These are phyloP conservation scores for Candida xiaguanensis DNA, from an alignment of 805 yeast species.

Conservation along the genomic window DNA sequence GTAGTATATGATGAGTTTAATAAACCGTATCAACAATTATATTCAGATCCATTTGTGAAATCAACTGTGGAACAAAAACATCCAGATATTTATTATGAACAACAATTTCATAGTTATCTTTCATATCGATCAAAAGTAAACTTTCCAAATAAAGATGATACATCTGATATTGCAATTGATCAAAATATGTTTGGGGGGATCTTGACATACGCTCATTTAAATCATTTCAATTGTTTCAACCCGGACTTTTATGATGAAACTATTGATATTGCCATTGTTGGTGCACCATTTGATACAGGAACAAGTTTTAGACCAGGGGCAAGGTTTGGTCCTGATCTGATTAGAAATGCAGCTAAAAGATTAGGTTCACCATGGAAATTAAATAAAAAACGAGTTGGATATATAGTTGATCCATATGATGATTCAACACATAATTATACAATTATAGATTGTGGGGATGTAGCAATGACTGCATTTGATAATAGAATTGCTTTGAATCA, in stretches of 20 bases:
- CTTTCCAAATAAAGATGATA: constrained; percentile 34
- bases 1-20: constrained; percentile 13
- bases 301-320: constrained; percentile 56
- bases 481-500: constrained; percentile 60
- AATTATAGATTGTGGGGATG: constrained; percentile 65
- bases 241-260: constrained; percentile 13
- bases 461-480: constrained; percentile 67
- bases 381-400: constrained; percentile 34
- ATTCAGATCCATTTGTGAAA: neutral
- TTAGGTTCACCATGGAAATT: constrained; percentile 23
- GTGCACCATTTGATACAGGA: constrained; percentile 60
- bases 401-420: constrained; percentile 51
- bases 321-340: constrained; percentile 55
- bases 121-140: constrained; percentile 15
- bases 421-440: constrained; percentile 36
- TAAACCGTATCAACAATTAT: neutral
- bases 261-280: constrained; percentile 52
- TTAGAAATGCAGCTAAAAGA: constrained; percentile 45
- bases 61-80: constrained; percentile 1
- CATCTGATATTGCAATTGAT: constrained; percentile 21
- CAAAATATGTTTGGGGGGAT: constrained; percentile 45
- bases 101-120: constrained; percentile 4
- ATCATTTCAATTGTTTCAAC: constrained; percentile 46
- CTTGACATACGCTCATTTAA: constrained; percentile 51
- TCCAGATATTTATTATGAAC: constrained; percentile 4